Conservation (phyloP, 164 flowering plant species). For the Saururus chinensis region DNA sequence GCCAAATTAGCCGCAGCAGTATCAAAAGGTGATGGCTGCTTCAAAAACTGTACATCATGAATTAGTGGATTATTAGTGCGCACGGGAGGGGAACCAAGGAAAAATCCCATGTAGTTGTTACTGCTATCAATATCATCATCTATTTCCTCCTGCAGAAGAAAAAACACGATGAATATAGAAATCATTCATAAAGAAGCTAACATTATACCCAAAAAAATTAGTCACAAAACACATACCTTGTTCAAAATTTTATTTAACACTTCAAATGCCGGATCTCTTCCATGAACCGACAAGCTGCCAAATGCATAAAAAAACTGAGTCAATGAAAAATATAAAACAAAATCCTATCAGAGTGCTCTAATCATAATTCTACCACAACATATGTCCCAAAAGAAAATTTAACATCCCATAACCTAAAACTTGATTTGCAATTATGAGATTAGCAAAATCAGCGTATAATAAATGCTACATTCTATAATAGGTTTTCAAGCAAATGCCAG, state of each 20-base stretch:
- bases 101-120: conserved; percentile 9
- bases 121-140: background rate
- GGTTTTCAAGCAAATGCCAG: too few species aligned
- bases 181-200: background rate
- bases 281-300: conserved; percentile 7
- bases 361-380: background rate
- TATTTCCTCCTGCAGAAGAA: background rate
- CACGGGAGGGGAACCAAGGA: conserved; percentile 21
- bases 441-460: too few species aligned
- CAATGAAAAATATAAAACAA: background rate
- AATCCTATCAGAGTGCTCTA: background rate
- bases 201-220: too few species aligned
- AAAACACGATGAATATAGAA: background rate
- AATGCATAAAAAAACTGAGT: background rate
- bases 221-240: conserved; percentile 9
- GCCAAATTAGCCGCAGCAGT: background rate
- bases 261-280: conserved; percentile 11
- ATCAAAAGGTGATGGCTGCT: conserved; percentile 6
- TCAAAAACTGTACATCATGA: conserved; percentile 21
- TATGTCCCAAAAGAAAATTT: background rate
- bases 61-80: conserved; percentile 20
- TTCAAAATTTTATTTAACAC: conserved; percentile 10
- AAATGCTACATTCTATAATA: too few species aligned
- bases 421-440: too few species aligned
- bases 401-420: too few species aligned